Evolutionary conservation across 2,329 filamentous ascomycete species (phyloP).

Genomic region (Thielaviopsis populi): DNA sequence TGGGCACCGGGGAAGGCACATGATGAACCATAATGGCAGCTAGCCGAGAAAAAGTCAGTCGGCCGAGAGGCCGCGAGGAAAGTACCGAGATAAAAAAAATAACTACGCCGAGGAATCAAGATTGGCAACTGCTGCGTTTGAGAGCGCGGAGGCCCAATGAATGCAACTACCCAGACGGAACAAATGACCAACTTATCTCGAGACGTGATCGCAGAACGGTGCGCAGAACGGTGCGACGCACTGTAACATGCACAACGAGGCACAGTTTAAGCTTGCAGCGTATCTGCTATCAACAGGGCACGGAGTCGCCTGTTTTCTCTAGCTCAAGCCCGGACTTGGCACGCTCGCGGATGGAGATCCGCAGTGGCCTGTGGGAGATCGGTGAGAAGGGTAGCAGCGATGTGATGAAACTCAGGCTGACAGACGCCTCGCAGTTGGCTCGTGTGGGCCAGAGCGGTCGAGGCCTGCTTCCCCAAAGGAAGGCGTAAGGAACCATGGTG

Average conservation of each 20-base stretch:
- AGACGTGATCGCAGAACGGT: background rate
- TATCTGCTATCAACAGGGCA: slow-evolving; percentile 1
- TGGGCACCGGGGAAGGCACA: background rate
- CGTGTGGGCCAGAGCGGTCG: background rate
- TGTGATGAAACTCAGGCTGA: background rate
- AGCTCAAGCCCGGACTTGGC: background rate
- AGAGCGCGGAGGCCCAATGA: background rate
- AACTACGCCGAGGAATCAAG: background rate
- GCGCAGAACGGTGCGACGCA: background rate
- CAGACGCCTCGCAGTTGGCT: background rate
- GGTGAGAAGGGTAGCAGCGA: background rate
- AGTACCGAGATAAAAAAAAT: background rate
- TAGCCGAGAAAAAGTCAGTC: background rate
- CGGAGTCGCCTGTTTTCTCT: slow-evolving; percentile 5
- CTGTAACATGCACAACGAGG: background rate
- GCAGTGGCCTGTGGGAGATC: background rate
- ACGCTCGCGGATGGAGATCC: background rate
- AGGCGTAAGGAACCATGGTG: background rate
- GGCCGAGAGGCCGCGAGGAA: background rate
- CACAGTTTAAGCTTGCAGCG: slow-evolving; percentile 1
- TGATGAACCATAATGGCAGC: background rate
- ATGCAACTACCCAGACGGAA: no score
- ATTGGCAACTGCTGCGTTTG: background rate
- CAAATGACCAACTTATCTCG: no score
- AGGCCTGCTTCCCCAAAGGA: background rate